Conservation (phyloP, 371 early-diverging fungal species). For the Mucor ambiguus region DNA sequence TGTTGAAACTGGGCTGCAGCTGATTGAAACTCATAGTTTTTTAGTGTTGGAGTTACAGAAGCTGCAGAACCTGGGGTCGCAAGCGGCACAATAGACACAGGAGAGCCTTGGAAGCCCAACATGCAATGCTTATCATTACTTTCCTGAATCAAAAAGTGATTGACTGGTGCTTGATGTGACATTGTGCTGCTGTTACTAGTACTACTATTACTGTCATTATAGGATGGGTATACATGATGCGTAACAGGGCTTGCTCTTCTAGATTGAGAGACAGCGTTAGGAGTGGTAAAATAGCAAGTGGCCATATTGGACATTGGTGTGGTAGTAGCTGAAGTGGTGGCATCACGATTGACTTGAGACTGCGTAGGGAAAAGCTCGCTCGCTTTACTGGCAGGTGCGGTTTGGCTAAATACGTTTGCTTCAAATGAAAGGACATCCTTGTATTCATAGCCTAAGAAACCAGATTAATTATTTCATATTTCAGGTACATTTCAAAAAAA, state of each 20-base stretch:
- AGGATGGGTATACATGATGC: not conserved
- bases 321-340: not conserved
- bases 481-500: not conserved
- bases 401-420: not conserved
- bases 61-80: not conserved
- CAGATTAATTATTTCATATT: not conserved
- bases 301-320: not conserved
- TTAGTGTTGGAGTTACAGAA: not conserved
- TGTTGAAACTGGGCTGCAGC: not conserved
- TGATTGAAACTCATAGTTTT: not conserved
- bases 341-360: not conserved
- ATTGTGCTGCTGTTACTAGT: not conserved
- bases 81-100: not conserved
- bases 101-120: not conserved
- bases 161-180: not conserved
- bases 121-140: not conserved
- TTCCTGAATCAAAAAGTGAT: not conserved
- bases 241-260: not conserved
- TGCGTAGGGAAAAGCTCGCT: not conserved
- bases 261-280: not conserved
- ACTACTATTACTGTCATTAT: not conserved
- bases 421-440: not conserved
- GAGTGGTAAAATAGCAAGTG: not conserved
- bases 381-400: not conserved
- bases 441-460: not conserved